These are phyloP conservation scores for Pilaira anomala DNA, from an alignment of 192 early-diverging fungal species.

Conservation along the genomic window DNA sequence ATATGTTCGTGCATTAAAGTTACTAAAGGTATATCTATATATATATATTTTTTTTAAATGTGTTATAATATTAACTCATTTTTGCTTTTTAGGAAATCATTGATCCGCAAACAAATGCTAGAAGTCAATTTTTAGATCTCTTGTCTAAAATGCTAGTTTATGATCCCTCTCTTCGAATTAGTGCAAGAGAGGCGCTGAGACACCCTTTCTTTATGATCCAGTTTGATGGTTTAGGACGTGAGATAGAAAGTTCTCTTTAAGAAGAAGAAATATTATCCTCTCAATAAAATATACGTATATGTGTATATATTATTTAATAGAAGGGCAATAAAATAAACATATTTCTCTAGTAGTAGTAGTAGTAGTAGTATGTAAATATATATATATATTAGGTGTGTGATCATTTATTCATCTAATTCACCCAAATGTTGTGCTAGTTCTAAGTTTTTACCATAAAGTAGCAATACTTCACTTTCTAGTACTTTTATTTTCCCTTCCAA, in stretches of 20 bases:
- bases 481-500: background rate
- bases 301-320: no score
- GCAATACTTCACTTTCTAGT: slow-evolving; percentile 11
- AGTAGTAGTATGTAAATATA: background rate
- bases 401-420: slow-evolving; percentile 8
- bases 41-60: background rate
- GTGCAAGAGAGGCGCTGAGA: slow-evolving; percentile 77
- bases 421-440: slow-evolving; percentile 18
- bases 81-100: slow-evolving; percentile 45
- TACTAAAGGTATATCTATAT: slow-evolving; percentile 46
- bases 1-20: slow-evolving; percentile 58
- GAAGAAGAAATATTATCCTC: background rate
- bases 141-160: slow-evolving; percentile 71
- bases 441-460: slow-evolving; percentile 19
- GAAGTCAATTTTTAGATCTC: slow-evolving; percentile 61
- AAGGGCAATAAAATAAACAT: no score
- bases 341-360: no score
- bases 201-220: slow-evolving; percentile 72
- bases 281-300: background rate
- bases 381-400: background rate
- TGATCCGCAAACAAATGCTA: slow-evolving; percentile 44
- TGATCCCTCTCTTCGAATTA: slow-evolving; percentile 76
- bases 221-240: slow-evolving; percentile 12
- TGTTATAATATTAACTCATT: background rate
- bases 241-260: no score